Evolutionary conservation across 495 filamentous ascomycete genomes (phyloP).

Genomic region (Daldinia childiae): DNA sequence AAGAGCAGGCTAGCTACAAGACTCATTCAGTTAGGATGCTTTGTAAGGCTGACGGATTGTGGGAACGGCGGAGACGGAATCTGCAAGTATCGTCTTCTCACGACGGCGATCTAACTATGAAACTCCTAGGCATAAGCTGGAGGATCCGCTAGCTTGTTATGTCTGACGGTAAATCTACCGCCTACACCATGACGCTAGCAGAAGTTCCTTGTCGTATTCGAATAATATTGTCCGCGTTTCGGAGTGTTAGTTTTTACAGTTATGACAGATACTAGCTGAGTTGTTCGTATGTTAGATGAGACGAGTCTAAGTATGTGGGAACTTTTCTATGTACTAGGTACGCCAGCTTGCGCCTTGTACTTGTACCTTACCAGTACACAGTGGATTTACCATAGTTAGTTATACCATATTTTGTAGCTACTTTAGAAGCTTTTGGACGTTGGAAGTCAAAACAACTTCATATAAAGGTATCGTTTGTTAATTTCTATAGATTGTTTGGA

Average conservation of each 20-base stretch:
- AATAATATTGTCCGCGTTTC: conserved; percentile 2
- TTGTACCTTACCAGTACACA: not conserved
- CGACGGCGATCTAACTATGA: not conserved
- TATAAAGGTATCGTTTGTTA: not conserved
- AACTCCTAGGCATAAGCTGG: conserved; percentile 16
- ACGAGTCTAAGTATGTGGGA: not conserved
- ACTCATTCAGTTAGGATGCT: not conserved
- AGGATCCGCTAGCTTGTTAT: conserved; percentile 24
- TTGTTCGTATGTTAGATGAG: conserved; percentile 9
- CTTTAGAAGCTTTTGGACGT: not conserved
- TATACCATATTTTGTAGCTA: conserved; percentile 1
- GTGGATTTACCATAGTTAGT: not conserved
- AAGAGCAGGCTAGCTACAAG: not conserved
- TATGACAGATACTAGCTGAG: not conserved
- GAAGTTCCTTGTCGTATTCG: conserved; percentile 11
- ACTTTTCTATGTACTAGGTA: not conserved
- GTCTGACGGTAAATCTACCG: not conserved
- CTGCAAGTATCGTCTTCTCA: not conserved
- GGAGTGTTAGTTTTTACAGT: conserved; percentile 5
- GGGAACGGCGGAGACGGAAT: not conserved
- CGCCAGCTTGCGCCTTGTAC: not conserved
- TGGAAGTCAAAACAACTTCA: not conserved
- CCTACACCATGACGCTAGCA: conserved; percentile 6
- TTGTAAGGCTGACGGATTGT: not conserved
- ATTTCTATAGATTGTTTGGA: not conserved